Conservation (phyloP, 352 stramenopile species). For the Plasmopara muralis region DNA sequence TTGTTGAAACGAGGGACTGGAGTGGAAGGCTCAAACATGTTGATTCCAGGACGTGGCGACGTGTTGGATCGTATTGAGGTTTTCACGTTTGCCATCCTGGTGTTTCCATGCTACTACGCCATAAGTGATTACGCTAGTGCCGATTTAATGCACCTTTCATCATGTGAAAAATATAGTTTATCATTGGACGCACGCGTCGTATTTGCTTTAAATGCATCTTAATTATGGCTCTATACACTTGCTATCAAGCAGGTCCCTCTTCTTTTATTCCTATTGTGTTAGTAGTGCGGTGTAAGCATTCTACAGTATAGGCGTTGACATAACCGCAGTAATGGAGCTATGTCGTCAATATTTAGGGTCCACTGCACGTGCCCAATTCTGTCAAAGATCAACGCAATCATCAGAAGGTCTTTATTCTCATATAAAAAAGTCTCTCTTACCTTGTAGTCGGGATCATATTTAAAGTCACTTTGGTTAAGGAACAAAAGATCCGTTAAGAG, state of each 20-base stretch:
- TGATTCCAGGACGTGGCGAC: slow-evolving; percentile 94
- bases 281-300: background rate
- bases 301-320: background rate
- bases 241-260: too few species aligned
- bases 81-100: slow-evolving; percentile 85
- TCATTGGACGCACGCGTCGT: background rate
- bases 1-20: slow-evolving; percentile 93
- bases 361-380: slow-evolving; percentile 74
- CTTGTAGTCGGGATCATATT: slow-evolving; percentile 84
- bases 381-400: slow-evolving; percentile 3
- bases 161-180: background rate
- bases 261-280: background rate
- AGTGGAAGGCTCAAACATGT: slow-evolving; percentile 91
- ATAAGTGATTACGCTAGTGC: slow-evolving; percentile 16
- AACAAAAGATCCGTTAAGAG: slow-evolving; percentile 70
- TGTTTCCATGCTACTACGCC: slow-evolving; percentile 56
- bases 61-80: slow-evolving; percentile 93
- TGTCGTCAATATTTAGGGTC: slow-evolving; percentile 60
- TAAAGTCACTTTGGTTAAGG: slow-evolving; percentile 64
- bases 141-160: too few species aligned
- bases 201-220: too few species aligned
- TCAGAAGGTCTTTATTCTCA: slow-evolving; percentile 3
- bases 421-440: slow-evolving; percentile 15
- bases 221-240: too few species aligned
- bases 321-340: slow-evolving; percentile 2